Percentiles rank a stretch among this genome's conserved stretches.
These are phyloP conservation scores for Pseudopyricularia cyperi DNA, from an alignment of 2,329 filamentous ascomycete species.

Conservation along the genomic window DNA sequence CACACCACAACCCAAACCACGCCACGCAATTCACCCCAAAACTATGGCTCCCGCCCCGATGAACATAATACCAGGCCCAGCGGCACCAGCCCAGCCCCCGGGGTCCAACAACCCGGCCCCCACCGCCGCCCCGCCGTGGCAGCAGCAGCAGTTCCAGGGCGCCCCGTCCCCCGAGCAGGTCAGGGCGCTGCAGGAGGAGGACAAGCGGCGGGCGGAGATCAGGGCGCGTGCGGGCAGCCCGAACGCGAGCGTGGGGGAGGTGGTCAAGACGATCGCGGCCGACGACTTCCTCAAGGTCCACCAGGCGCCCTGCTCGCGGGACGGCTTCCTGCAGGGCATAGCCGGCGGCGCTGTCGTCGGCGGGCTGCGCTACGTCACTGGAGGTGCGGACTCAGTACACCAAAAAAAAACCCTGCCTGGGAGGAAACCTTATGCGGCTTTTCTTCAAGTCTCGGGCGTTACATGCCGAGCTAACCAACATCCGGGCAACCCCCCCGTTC, in stretches of 20 bases:
- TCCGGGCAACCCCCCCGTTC: background rate
- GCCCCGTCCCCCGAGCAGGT: conserved; percentile 18
- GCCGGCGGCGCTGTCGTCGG: conserved; percentile 65
- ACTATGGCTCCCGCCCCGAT: background rate
- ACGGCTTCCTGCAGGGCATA: conserved; percentile 75
- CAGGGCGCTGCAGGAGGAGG: conserved; percentile 5
- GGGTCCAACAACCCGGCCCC: background rate
- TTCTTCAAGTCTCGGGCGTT: too few species aligned
- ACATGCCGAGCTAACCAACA: background rate
- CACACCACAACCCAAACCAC: background rate
- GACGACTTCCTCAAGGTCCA: conserved; percentile 62
- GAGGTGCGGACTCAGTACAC: conserved; percentile 45
- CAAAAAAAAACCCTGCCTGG: too few species aligned
- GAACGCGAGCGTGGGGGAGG: conserved; percentile 38
- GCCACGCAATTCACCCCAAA: too few species aligned
- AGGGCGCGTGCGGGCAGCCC: conserved; percentile 16
- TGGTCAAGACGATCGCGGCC: conserved; percentile 51
- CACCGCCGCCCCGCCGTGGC: conserved; percentile 7
- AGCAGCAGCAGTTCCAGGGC: conserved; percentile 9
- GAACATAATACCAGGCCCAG: background rate
- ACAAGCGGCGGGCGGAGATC: conserved; percentile 15
- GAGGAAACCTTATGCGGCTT: too few species aligned
- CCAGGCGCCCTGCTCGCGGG: conserved; percentile 70
- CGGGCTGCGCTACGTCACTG: conserved; percentile 58
- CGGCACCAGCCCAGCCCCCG: background rate